These are phyloP conservation scores for Wickerhamiella cacticola DNA, from an alignment of 805 yeast genomes.

Conservation along the genomic window DNA sequence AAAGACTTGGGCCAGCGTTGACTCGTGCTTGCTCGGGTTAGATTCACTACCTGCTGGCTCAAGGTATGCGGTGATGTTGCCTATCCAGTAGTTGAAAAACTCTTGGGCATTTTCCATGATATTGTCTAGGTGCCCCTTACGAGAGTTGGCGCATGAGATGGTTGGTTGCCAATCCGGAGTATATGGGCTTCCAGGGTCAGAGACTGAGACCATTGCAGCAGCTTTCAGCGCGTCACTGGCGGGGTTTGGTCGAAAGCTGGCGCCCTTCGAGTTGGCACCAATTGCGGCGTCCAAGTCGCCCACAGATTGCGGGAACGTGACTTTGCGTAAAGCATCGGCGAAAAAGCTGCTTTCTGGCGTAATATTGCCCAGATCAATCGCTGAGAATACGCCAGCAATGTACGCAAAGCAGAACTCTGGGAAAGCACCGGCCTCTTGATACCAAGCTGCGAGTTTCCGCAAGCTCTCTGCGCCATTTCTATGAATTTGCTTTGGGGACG, in stretches of 20 bases:
- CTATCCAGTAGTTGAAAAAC: neutral
- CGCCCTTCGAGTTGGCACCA: neutral
- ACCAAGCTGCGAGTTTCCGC: too few relatives aligned
- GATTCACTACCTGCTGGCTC: neutral
- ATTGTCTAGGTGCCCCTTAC: neutral
- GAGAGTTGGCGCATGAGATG: neutral
- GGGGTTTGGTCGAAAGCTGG: neutral
- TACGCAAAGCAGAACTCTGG: slow-evolving; percentile 4
- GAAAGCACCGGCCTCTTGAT: neutral
- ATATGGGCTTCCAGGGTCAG: slow-evolving; percentile 1
- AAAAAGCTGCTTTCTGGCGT: neutral
- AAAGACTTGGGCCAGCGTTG: neutral
- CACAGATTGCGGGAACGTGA: neutral
- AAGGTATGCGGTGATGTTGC: neutral
- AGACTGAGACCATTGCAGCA: slow-evolving; percentile 1
- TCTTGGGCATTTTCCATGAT: neutral
- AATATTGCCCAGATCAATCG: neutral
- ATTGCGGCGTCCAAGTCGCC: slow-evolving; percentile 1
- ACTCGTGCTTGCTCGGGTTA: neutral
- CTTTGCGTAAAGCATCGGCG: neutral
- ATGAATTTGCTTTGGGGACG: too few relatives aligned
- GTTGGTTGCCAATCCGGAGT: neutral
- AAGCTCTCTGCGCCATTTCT: too few relatives aligned
- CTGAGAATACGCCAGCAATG: neutral
- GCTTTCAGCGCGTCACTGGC: neutral